Evolutionary conservation across 257 asterid species (phyloP).

Genomic region (Paraleonurus japonicus): DNA sequence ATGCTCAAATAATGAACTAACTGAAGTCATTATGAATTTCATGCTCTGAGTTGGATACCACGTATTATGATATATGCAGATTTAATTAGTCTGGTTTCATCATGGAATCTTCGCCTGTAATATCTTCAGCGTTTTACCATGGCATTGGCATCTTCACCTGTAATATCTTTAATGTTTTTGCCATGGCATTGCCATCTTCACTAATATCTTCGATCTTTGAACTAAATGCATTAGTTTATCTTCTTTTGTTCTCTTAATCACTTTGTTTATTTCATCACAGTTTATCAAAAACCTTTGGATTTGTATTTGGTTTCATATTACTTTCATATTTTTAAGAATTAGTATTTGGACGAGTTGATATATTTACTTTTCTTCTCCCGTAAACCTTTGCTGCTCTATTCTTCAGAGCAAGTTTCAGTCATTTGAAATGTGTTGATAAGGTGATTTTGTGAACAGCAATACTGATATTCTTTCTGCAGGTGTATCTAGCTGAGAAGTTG

Average conservation of each 20-base stretch:
- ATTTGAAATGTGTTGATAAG: neutral
- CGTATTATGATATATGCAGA: no score
- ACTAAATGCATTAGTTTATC: neutral
- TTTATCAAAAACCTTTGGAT: neutral
- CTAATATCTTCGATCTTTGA: neutral
- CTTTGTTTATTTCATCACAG: neutral
- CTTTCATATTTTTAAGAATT: neutral
- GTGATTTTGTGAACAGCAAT: neutral
- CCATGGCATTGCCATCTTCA: neutral
- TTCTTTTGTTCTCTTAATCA: neutral
- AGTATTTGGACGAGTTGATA: neutral
- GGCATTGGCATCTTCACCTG: neutral
- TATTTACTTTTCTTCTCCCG: slow-evolving; percentile 4
- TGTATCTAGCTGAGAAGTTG: slow-evolving; percentile 86
- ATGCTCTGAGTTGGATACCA: no score
- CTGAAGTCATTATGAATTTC: no score
- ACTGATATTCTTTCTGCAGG: slow-evolving; percentile 43
- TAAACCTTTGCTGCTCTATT: neutral
- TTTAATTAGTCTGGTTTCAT: neutral
- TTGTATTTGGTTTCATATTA: neutral
- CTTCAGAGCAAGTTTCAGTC: neutral
- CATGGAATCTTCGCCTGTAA: neutral
- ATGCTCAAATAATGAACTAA: no score
- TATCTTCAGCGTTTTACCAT: neutral
- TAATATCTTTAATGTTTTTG: neutral